These are phyloP conservation scores for Podosphaera xanthii DNA, from an alignment of 2,329 filamentous ascomycete genomes.

Conservation along the genomic window DNA sequence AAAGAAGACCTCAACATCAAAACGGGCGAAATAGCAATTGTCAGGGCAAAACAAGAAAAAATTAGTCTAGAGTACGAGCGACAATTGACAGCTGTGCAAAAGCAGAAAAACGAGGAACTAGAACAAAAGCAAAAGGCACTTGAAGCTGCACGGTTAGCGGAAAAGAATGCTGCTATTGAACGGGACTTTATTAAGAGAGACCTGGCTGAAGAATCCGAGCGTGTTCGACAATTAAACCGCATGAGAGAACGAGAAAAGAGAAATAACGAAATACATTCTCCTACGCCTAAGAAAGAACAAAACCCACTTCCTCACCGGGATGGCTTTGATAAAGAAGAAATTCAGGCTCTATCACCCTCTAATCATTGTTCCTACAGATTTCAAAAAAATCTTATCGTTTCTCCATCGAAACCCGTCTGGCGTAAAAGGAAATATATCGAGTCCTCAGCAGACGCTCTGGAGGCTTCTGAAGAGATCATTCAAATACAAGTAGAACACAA, in stretches of 20 bases:
- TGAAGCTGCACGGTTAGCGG: conserved; percentile 39
- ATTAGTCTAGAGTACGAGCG: conserved; percentile 36
- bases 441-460: conserved; percentile 39
- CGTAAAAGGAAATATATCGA: conserved; percentile 42
- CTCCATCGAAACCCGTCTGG: conserved; percentile 41
- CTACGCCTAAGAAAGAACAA: conserved; percentile 38
- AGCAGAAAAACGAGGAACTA: conserved; percentile 38
- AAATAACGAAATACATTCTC: conserved; percentile 7
- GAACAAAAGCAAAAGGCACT: conserved; percentile 39
- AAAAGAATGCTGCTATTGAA: conserved; percentile 43
- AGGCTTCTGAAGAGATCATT: conserved; percentile 10
- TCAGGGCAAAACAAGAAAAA: conserved; percentile 47
- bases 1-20: conserved; percentile 36
- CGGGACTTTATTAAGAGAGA: conserved; percentile 53
- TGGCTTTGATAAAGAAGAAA: conserved; percentile 43
- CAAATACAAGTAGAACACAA: conserved; percentile 5
- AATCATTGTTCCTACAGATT: conserved; percentile 42
- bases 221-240: conserved; percentile 19
- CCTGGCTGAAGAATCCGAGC: conserved; percentile 33
- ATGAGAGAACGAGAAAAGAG: conserved; percentile 22
- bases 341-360: conserved; percentile 25
- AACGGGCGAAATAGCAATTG: conserved; percentile 49
- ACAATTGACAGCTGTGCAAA: conserved; percentile 36
- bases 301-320: conserved; percentile 40
- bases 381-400: conserved; percentile 41